A percentile compares a stretch with the other conserved stretches of the same genome.
phyloP scores from a whole-genome alignment of 2,329 filamentous ascomycete genomes.

The Nigrospora sphaerica region DNA sequence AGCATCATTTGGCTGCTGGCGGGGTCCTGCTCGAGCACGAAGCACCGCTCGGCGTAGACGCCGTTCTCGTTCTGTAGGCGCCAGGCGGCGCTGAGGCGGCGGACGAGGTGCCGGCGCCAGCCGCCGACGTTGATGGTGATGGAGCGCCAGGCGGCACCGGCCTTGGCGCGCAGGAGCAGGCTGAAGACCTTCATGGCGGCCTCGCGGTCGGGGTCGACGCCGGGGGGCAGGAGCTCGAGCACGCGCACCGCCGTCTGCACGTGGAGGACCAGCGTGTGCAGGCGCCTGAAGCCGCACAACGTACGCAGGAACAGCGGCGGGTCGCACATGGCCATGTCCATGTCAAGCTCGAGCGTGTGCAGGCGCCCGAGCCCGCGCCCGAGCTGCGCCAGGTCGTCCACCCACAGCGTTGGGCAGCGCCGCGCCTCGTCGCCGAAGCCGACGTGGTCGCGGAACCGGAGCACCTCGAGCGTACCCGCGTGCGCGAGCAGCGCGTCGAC shows the following conservation, averaged over 20 bases:
- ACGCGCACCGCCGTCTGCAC: conserved; percentile 34
- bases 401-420: conserved; percentile 32
- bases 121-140: conserved; percentile 41
- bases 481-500: conserved; percentile 32
- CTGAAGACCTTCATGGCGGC: conserved; percentile 25
- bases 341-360: conserved; percentile 37
- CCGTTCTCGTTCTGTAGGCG: conserved; percentile 30
- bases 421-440: conserved; percentile 35
- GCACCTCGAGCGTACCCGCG: conserved; percentile 24
- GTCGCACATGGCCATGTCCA: conserved; percentile 32
- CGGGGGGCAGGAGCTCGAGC: conserved; percentile 16
- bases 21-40: conserved; percentile 26
- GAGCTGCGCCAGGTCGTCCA: conserved; percentile 25
- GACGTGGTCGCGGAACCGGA: conserved; percentile 37
- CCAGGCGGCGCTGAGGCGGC: conserved; percentile 34
- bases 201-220: conserved; percentile 29
- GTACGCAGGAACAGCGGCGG: conserved; percentile 27
- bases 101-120: conserved; percentile 37
- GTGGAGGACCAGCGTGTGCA: conserved; percentile 35
- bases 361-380: conserved; percentile 23
- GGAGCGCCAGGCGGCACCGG: conserved; percentile 24
- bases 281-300: conserved; percentile 28
- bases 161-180: conserved; percentile 22
- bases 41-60: conserved; percentile 39
- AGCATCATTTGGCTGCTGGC: conserved; percentile 8